phyloP scores from a whole-genome alignment of 164 flowering plant genomes.

The Nelumbo lutea region DNA sequence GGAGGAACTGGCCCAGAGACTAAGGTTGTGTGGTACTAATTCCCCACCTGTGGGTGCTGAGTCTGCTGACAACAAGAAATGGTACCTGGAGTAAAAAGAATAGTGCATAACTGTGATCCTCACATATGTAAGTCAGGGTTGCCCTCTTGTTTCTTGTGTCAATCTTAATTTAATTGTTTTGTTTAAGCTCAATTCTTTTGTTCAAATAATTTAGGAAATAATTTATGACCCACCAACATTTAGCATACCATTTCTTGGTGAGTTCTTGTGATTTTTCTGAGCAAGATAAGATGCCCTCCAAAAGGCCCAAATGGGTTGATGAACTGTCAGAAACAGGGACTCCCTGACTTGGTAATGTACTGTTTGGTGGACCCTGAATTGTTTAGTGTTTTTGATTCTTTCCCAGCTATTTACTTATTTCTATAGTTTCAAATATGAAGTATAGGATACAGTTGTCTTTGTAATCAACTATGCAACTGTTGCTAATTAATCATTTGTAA shows the following conservation, averaged over 20 bases:
- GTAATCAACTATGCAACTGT: slow-evolving; percentile 70
- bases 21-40: neutral
- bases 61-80: neutral
- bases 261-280: slow-evolving; percentile 29
- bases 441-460: slow-evolving; percentile 62
- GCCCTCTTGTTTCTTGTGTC: slow-evolving; percentile 11
- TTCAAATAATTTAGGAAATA: slow-evolving; percentile 50
- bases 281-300: slow-evolving; percentile 24
- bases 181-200: slow-evolving; percentile 3
- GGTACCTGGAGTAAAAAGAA: neutral
- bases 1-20: slow-evolving; percentile 21
- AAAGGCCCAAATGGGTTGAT: slow-evolving; percentile 77
- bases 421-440: neutral
- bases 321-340: slow-evolving; percentile 40
- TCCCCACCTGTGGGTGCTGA: neutral
- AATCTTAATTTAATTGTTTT: neutral
- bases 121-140: slow-evolving; percentile 64
- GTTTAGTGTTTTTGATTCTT: neutral
- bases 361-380: neutral
- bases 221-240: slow-evolving; percentile 65
- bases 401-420: slow-evolving; percentile 2
- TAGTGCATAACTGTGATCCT: slow-evolving; percentile 45
- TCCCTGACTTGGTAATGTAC: slow-evolving; percentile 61
- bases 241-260: slow-evolving; percentile 63
- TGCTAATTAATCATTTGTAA: slow-evolving; percentile 37